Evolutionary conservation across 164 flowering plant species (phyloP).

Genomic region (Vitis rotundifolia): DNA sequence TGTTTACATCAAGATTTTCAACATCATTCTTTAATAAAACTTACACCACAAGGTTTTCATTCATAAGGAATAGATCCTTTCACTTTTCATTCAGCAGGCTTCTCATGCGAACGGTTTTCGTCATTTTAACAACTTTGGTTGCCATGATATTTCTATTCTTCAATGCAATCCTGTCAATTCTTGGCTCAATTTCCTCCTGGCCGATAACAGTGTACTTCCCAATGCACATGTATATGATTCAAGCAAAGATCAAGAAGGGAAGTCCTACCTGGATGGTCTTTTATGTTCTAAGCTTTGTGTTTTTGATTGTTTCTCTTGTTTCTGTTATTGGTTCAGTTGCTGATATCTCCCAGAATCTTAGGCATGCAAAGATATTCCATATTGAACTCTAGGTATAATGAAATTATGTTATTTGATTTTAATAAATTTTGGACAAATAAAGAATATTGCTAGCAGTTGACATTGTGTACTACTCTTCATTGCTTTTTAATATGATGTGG

Average conservation of each 20-base stretch:
- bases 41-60: conserved; percentile 14
- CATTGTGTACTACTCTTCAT: too few species aligned
- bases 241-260: conserved; percentile 32
- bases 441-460: too few species aligned
- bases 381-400: too few species aligned
- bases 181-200: conserved; percentile 40
- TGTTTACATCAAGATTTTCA: conserved; percentile 19
- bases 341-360: conserved; percentile 22
- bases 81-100: conserved; percentile 28
- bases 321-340: conserved; percentile 38
- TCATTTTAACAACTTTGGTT: conserved; percentile 27
- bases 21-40: conserved; percentile 9
- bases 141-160: conserved; percentile 53
- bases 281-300: conserved; percentile 19
- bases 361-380: conserved; percentile 15
- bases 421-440: too few species aligned
- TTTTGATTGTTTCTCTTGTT: conserved; percentile 23
- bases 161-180: conserved; percentile 39
- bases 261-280: conserved; percentile 28
- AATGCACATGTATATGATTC: conserved; percentile 32
- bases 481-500: too few species aligned
- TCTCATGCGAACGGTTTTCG: conserved; percentile 23
- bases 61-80: background rate
- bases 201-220: conserved; percentile 44
- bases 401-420: too few species aligned